phyloP scores from a whole-genome alignment of 768 basidiomycete species.

The Lactarius quietus region DNA sequence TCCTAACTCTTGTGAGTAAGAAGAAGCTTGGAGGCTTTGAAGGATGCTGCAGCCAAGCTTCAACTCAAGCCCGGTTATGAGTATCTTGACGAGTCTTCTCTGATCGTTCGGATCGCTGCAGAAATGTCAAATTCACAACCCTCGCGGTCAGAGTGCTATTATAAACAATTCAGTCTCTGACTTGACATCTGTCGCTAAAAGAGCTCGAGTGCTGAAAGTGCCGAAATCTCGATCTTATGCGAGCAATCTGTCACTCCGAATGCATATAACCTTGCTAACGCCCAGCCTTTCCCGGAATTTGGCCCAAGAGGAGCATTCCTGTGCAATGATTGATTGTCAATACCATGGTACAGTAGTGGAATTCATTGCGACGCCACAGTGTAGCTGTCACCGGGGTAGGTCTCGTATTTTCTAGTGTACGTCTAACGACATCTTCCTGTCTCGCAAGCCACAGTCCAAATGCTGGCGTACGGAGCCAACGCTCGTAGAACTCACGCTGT shows the following conservation, averaged over 20 bases:
- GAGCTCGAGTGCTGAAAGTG: background rate
- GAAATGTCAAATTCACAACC: too few relatives aligned
- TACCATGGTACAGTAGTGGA: background rate
- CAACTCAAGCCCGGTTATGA: background rate
- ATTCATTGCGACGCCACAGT: background rate
- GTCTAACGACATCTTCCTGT: slow-evolving; percentile 69
- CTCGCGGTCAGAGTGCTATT: background rate
- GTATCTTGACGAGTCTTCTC: too few relatives aligned
- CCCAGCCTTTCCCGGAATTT: background rate
- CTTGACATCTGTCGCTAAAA: background rate
- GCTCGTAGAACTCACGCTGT: slow-evolving; percentile 71
- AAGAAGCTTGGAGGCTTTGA: background rate
- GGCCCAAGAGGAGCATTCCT: background rate
- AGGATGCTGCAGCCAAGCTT: background rate
- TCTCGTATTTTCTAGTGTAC: slow-evolving; percentile 39
- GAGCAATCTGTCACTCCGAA: background rate
- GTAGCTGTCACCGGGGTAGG: background rate
- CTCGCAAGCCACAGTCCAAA: slow-evolving; percentile 78
- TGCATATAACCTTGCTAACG: background rate
- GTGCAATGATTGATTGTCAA: background rate
- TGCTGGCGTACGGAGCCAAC: slow-evolving; percentile 69
- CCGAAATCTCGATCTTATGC: background rate
- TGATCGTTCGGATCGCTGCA: too few relatives aligned
- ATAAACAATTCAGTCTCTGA: background rate
- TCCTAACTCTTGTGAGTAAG: background rate